Evolutionary conservation across 2,329 filamentous ascomycete genomes (phyloP), one percentile per base, ranked within the genome.

Genomic region (Verticillium dahliae): DNA sequence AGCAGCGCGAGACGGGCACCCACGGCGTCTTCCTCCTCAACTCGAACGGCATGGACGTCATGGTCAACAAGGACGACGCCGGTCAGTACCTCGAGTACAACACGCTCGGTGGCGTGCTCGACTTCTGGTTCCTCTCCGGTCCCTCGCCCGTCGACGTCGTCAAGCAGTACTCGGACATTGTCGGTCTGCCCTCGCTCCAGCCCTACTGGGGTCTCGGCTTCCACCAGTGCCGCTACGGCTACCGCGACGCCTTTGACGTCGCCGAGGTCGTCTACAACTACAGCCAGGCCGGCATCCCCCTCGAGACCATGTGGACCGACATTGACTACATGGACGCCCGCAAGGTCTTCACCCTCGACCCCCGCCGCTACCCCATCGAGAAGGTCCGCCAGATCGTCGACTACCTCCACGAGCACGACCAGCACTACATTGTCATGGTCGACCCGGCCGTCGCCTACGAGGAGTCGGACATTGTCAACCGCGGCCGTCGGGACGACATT

Each of bases 191-290:
- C 1, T 87, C 87, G 0, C 87, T 94, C 85, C 89, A 93, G 70
- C 87, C 90, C 66, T 95, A 95, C 75, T 94, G 86, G 80, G 86
- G 58, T 38, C 58, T 59, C 37, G 58, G 58, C 35, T 94, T 83
- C 70, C 91, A 96, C 66, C 91, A 96, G 71, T 94, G 90, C 68
- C 83, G 90, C 62, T 95, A 91, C 87, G 91, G 91, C 1, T 95
- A 95, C 71, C 77, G 81, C 45, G 91, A 90, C 68, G 92, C 89
- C 85, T 83, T 84, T 1, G 80, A 85, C 34, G 70, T 91, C 3
- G 81, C 88, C 65, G 83, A 86, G 58, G 87, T 91, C 1, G 81
- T 91, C 5, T 82, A 37, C 14, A 56, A 85, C 63, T 87, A 85
- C 71, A 91, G 90, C 73, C 83, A 81, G 39, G 78, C 85, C 50